phyloP scores from a whole-genome alignment of 2,329 filamentous ascomycete genomes.

The Cladophialophora immunda region DNA sequence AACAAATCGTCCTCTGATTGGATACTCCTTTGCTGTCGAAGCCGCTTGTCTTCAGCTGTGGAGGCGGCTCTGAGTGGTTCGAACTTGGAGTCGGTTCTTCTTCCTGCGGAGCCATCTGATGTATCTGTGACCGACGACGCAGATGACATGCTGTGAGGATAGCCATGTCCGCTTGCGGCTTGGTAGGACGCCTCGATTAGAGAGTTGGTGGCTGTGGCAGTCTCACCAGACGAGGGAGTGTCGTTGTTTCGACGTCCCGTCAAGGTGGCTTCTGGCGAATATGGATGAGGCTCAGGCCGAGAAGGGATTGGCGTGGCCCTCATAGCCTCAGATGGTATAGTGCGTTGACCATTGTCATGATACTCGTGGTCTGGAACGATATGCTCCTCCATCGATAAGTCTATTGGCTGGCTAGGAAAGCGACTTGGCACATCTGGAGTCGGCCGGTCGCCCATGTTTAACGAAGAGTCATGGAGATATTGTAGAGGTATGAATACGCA shows the following conservation, averaged over 20 bases:
- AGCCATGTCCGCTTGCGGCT: not conserved
- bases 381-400: not conserved
- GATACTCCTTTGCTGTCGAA: constrained; percentile 30
- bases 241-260: not conserved
- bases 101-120: constrained; percentile 15
- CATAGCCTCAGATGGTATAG: constrained; percentile 2
- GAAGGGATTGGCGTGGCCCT: constrained; percentile 1
- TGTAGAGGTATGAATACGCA: not conserved
- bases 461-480: not conserved
- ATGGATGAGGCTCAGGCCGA: constrained; percentile 2
- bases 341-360: not conserved
- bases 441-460: constrained; percentile 5
- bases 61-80: constrained; percentile 27
- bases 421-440: constrained; percentile 10
- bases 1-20: constrained; percentile 38
- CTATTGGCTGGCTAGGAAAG: not conserved
- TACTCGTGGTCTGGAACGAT: not conserved
- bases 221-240: constrained; percentile 10
- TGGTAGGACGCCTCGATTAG: constrained; percentile 4
- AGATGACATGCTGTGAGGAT: constrained; percentile 11
- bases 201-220: constrained; percentile 3
- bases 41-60: constrained; percentile 24
- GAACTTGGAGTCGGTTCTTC: constrained; percentile 21
- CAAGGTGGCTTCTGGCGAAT: not conserved
- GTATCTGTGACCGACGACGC: constrained; percentile 15